phyloP scores from a whole-genome alignment of 371 early-diverging fungal species.

The Lichtheimia corymbifera region DNA sequence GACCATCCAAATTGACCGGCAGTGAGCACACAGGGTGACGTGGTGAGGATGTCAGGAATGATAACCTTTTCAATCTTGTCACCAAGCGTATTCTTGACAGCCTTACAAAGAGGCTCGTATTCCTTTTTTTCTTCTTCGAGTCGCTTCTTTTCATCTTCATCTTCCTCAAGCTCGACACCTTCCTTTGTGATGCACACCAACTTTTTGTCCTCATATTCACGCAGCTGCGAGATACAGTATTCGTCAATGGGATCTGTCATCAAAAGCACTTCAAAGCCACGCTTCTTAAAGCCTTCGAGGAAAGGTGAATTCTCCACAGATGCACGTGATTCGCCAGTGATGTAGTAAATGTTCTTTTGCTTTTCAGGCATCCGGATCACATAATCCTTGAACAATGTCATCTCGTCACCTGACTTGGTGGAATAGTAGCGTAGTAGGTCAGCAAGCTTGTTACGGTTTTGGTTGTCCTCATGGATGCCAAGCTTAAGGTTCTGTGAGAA shows the following conservation, averaged over 20 bases:
- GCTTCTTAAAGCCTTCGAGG: conserved; percentile 97
- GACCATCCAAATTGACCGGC: conserved; percentile 99
- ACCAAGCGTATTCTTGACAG: conserved; percentile 90
- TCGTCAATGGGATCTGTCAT: conserved; percentile 96
- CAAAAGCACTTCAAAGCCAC: conserved; percentile 95
- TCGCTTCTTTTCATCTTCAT: conserved; percentile 91
- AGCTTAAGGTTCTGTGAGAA: conserved; percentile 75
- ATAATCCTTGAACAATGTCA: conserved; percentile 78
- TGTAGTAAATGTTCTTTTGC: conserved; percentile 92
- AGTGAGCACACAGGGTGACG: conserved; percentile 96
- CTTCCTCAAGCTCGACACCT: conserved; percentile 97
- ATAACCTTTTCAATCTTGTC: conserved; percentile 98
- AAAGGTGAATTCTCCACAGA: conserved; percentile 97
- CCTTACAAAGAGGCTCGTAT: conserved; percentile 81
- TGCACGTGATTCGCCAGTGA: conserved; percentile 95
- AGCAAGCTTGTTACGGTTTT: conserved; percentile 66
- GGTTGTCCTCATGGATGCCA: conserved; percentile 74
- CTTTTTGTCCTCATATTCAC: conserved; percentile 98
- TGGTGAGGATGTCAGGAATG: conserved; percentile 89
- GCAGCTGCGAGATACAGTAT: conserved; percentile 96
- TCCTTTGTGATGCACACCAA: conserved; percentile 98
- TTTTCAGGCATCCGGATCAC: conserved; percentile 78
- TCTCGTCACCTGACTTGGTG: conserved; percentile 64
- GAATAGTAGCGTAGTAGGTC: conserved; percentile 76
- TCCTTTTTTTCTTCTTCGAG: conserved; percentile 86